phyloP scores from a whole-genome alignment of 2,329 filamentous ascomycete genomes.

The Ceratocystis destructans region DNA sequence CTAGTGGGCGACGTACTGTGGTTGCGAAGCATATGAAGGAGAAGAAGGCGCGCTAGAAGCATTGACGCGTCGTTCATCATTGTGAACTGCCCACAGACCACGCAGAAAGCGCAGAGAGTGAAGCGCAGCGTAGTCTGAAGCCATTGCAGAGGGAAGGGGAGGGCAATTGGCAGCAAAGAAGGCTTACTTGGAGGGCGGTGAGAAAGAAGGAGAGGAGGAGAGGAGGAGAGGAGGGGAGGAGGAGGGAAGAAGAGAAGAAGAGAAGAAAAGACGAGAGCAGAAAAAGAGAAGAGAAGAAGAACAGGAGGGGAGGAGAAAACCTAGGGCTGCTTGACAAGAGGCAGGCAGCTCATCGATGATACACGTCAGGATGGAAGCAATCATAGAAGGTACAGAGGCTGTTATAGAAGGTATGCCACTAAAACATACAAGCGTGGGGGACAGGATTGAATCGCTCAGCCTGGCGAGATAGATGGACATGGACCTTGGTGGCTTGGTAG shows the following conservation, averaged over 20 bases:
- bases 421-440: background rate
- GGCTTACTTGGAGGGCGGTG: background rate
- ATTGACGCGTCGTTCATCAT: constrained; percentile 8
- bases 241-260: background rate
- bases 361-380: too few species aligned
- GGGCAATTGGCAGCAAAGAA: background rate
- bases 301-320: background rate
- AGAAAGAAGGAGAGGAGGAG: background rate
- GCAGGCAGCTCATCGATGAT: too few species aligned
- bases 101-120: constrained; percentile 13
- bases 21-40: background rate
- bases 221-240: background rate
- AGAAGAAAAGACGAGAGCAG: background rate
- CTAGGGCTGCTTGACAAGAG: background rate
- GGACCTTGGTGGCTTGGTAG: background rate
- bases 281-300: too few species aligned
- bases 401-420: too few species aligned
- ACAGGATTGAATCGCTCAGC: background rate
- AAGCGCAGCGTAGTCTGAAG: constrained; percentile 6
- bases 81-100: constrained; percentile 8
- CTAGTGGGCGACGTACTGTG: background rate
- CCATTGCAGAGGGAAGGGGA: background rate
- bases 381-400: too few species aligned
- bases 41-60: background rate
- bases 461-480: background rate